These are phyloP conservation scores for Thinopyrum obtusiflorum DNA, from an alignment of 202 grass and related monocot genomes.

Conservation along the genomic window DNA sequence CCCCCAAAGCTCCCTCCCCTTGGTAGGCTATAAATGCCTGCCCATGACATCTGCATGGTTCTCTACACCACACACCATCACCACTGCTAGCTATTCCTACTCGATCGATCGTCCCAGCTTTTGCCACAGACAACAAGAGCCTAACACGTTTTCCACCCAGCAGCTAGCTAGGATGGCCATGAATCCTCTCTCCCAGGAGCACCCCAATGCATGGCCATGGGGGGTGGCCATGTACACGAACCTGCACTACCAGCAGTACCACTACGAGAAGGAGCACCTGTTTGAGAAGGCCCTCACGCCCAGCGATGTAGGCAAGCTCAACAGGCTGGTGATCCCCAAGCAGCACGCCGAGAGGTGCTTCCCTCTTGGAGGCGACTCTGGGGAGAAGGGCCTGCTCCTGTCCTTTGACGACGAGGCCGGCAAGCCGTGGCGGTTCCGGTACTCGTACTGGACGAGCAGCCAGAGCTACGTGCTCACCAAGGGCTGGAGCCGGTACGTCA, in stretches of 20 bases:
- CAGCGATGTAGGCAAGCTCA: constrained; percentile 91
- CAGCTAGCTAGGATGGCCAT: constrained; percentile 42
- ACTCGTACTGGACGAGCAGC: constrained; percentile 97
- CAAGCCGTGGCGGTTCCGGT: constrained; percentile 82
- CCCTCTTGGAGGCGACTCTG: constrained; percentile 52
- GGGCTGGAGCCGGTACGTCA: constrained; percentile 94
- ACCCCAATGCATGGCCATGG: constrained; percentile 65
- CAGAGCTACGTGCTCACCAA: constrained; percentile 97
- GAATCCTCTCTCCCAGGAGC: constrained; percentile 60
- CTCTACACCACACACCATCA: constrained; percentile 50
- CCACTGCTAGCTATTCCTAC: constrained; percentile 28
- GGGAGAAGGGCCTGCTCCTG: constrained; percentile 73
- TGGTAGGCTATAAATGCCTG: constrained; percentile 69
- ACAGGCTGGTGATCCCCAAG: constrained; percentile 89
- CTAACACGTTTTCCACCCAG: constrained; percentile 31
- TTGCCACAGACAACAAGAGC: constrained; percentile 31
- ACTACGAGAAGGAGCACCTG: constrained; percentile 71
- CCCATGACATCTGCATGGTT: constrained; percentile 61
- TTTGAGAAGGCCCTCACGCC: constrained; percentile 84
- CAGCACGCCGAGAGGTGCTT: constrained; percentile 92
- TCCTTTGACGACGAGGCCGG: constrained; percentile 84
- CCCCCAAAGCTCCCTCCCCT: constrained; percentile 29
- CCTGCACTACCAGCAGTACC: constrained; percentile 50
- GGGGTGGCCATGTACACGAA: constrained; percentile 59
- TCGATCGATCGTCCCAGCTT: constrained; percentile 27